phyloP scores from a whole-genome alignment of 495 filamentous ascomycete species.

The Pseudevernia furfuracea region DNA sequence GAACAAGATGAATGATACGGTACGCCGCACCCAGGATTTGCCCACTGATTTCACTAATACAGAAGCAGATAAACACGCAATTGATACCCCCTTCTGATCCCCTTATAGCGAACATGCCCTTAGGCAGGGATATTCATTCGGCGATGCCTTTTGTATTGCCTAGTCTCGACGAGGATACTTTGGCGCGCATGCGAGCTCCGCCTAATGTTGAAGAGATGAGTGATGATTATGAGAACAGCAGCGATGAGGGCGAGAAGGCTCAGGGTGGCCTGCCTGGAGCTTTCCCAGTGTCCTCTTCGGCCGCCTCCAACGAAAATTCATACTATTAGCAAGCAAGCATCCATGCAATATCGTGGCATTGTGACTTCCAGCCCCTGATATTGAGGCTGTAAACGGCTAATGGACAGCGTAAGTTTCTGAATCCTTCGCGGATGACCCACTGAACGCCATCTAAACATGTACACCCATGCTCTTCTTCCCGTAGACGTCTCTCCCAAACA shows the following conservation, averaged over 20 bases:
- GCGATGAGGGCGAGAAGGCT: slow-evolving; percentile 34
- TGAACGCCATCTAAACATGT: slow-evolving; percentile 1
- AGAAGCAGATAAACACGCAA: slow-evolving; percentile 69
- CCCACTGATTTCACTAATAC: background rate
- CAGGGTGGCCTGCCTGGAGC: slow-evolving; percentile 42
- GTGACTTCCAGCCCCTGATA: background rate
- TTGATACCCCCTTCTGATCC: slow-evolving; percentile 59
- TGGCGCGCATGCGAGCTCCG: slow-evolving; percentile 44
- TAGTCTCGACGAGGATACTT: slow-evolving; percentile 45
- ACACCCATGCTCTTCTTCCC: background rate
- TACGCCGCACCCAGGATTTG: slow-evolving; percentile 38
- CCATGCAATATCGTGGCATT: background rate
- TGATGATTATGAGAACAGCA: slow-evolving; percentile 26
- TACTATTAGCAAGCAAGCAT: slow-evolving; percentile 33
- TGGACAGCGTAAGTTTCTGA: background rate
- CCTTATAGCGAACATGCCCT: slow-evolving; percentile 69
- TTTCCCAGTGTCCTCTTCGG: slow-evolving; percentile 29
- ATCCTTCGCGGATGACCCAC: background rate
- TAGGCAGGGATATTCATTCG: slow-evolving; percentile 76
- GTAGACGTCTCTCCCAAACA: background rate
- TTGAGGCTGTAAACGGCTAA: background rate
- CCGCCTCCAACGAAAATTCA: slow-evolving; percentile 11
- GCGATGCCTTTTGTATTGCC: slow-evolving; percentile 53
- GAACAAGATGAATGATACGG: slow-evolving; percentile 86
- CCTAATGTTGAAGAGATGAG: slow-evolving; percentile 31